phyloP scores from a whole-genome alignment of 75 land plant species.

The Picea sitchensis region DNA sequence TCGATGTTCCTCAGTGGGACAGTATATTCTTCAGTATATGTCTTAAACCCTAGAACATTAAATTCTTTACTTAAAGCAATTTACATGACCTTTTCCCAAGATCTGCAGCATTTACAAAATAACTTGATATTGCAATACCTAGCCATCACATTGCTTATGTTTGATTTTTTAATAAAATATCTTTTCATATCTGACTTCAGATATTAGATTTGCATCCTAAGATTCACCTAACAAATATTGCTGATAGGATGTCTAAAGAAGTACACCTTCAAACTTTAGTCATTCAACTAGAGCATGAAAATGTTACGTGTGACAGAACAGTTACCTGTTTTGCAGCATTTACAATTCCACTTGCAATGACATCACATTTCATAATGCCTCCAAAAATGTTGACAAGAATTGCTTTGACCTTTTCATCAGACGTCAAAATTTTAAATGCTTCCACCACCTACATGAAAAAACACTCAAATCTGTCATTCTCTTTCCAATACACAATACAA shows the following conservation, averaged over 20 bases:
- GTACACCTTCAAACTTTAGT: too few species aligned
- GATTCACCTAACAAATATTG: too few species aligned
- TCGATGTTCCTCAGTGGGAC: neutral
- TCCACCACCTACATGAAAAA: constrained; percentile 72
- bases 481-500: neutral
- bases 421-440: constrained; percentile 91
- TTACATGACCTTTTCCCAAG: neutral
- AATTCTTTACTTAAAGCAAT: too few species aligned
- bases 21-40: neutral
- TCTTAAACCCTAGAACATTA: neutral
- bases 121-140: neutral
- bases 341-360: constrained; percentile 98
- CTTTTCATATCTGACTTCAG: too few species aligned
- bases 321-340: constrained; percentile 97
- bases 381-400: constrained; percentile 99
- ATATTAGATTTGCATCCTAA: too few species aligned
- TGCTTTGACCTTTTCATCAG: constrained; percentile 92
- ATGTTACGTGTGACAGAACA: neutral
- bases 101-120: neutral
- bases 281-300: too few species aligned
- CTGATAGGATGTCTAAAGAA: too few species aligned
- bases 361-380: constrained; percentile 98
- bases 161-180: too few species aligned
- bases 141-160: neutral
- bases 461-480: neutral